A percentile compares a stretch with the other conserved stretches of the same genome.
Evolutionary conservation across 116 monocot species (phyloP).

Genomic region (Dioscorea cayenensis): DNA sequence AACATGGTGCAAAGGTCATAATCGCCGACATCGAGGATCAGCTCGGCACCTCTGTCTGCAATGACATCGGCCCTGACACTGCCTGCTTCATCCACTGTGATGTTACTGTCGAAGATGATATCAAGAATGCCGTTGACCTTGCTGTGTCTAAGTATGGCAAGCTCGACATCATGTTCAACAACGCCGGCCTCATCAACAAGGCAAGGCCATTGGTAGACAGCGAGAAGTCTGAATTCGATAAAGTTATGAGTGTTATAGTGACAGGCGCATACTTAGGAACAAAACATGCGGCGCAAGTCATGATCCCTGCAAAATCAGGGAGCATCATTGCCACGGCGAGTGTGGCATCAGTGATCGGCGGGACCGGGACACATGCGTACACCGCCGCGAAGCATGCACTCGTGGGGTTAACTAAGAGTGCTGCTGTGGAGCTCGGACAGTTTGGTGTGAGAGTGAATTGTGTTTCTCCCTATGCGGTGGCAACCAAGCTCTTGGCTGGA

Average conservation of each 20-base stretch:
- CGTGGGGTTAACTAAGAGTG: slow-evolving; percentile 41
- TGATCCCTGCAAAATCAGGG: slow-evolving; percentile 25
- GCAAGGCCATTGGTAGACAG: not conserved
- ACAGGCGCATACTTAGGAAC: slow-evolving; percentile 25
- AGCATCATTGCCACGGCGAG: slow-evolving; percentile 33
- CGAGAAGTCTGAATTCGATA: slow-evolving; percentile 23
- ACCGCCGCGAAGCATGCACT: slow-evolving; percentile 39
- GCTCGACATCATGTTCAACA: slow-evolving; percentile 77
- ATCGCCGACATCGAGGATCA: slow-evolving; percentile 48
- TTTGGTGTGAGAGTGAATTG: slow-evolving; percentile 41
- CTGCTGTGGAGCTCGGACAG: slow-evolving; percentile 49
- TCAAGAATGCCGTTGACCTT: slow-evolving; percentile 36
- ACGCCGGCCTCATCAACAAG: slow-evolving; percentile 31
- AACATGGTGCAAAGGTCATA: slow-evolving; percentile 34
- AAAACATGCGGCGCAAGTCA: slow-evolving; percentile 59
- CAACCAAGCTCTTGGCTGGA: slow-evolving; percentile 10
- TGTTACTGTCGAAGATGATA: slow-evolving; percentile 40
- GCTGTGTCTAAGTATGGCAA: slow-evolving; percentile 28
- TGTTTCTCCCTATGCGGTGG: slow-evolving; percentile 29
- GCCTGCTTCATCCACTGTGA: slow-evolving; percentile 53
- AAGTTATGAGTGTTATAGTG: slow-evolving; percentile 24
- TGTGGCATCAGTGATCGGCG: slow-evolving; percentile 13
- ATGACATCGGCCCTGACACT: slow-evolving; percentile 19
- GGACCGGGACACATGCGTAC: slow-evolving; percentile 24
- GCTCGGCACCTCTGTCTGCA: slow-evolving; percentile 27